A percentile compares a stretch with the other conserved stretches of the same genome.
Conservation (phyloP, 306 rosid genomes). For the Glycine latifolia region DNA sequence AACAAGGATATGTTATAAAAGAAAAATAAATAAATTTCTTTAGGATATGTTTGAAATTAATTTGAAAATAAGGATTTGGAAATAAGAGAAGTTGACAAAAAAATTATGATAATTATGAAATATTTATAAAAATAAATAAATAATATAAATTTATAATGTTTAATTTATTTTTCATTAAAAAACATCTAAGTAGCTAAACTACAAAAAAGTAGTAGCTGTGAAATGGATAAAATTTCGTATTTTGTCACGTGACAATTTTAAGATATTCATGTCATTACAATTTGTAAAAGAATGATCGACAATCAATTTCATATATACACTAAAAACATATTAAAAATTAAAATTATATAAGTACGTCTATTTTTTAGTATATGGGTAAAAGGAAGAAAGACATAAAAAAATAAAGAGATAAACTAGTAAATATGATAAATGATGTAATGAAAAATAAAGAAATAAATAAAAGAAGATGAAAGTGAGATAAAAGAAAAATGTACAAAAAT, state of each 20-base stretch:
- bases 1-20: no score
- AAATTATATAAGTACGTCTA: no score
- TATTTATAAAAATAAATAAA: neutral
- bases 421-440: no score
- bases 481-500: no score
- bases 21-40: no score
- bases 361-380: no score
- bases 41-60: no score
- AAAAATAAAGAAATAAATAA: no score
- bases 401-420: no score
- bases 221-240: neutral
- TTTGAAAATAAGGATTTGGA: neutral
- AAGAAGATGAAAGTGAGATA: no score
- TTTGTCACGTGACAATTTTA: neutral
- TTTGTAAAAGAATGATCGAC: neutral
- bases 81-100: neutral
- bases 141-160: neutral
- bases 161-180: neutral
- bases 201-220: neutral
- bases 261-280: neutral
- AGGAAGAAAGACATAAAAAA: no score
- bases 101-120: neutral
- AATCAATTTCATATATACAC: neutral
- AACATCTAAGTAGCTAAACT: neutral
- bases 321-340: neutral